Evolutionary conservation across 768 basidiomycete species (phyloP).

Genomic region (Russula brevipes): DNA sequence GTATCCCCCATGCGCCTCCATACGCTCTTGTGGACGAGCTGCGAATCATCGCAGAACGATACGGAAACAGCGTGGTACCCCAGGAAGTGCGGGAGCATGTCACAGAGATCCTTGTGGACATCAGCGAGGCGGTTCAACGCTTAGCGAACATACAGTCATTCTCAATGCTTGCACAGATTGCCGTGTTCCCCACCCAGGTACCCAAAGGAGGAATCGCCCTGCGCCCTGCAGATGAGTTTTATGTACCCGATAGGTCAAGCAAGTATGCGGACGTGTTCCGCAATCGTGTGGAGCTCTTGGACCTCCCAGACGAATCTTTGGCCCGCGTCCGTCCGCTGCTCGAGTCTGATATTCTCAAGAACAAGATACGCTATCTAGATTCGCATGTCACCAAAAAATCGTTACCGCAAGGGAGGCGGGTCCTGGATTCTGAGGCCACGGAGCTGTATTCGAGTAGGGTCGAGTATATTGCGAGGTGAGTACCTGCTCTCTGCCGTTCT

Average conservation of each 20-base stretch:
- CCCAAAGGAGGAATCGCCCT: slow-evolving; percentile 2
- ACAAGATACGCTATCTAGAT: slow-evolving; percentile 16
- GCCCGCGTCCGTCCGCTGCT: slow-evolving; percentile 15
- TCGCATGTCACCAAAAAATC: slow-evolving; percentile 8
- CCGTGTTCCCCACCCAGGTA: slow-evolving; percentile 20
- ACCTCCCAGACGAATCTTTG: slow-evolving; percentile 5
- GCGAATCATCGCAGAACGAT: slow-evolving; percentile 1
- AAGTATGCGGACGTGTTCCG: slow-evolving; percentile 21
- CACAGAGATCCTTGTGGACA: slow-evolving; percentile 23
- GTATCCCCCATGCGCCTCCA: slow-evolving; percentile 14
- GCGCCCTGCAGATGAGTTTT: slow-evolving; percentile 21
- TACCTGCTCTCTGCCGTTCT: background rate
- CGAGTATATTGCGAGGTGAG: slow-evolving; percentile 18
- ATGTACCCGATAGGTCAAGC: slow-evolving; percentile 25
- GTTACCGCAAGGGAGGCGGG: slow-evolving; percentile 4
- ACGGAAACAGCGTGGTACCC: slow-evolving; percentile 4
- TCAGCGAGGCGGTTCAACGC: slow-evolving; percentile 8
- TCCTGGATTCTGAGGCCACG: slow-evolving; percentile 8
- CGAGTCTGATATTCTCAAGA: slow-evolving; percentile 16
- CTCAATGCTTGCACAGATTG: background rate
- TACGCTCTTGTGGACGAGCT: slow-evolving; percentile 26
- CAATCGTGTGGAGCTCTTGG: slow-evolving; percentile 16
- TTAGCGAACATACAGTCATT: background rate
- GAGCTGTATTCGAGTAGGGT: slow-evolving; percentile 20
- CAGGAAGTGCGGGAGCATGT: background rate